A percentile compares a stretch with the other conserved stretches of the same genome.
Conservation (phyloP, 495 filamentous ascomycete genomes). For the Neurospora sp. region DNA sequence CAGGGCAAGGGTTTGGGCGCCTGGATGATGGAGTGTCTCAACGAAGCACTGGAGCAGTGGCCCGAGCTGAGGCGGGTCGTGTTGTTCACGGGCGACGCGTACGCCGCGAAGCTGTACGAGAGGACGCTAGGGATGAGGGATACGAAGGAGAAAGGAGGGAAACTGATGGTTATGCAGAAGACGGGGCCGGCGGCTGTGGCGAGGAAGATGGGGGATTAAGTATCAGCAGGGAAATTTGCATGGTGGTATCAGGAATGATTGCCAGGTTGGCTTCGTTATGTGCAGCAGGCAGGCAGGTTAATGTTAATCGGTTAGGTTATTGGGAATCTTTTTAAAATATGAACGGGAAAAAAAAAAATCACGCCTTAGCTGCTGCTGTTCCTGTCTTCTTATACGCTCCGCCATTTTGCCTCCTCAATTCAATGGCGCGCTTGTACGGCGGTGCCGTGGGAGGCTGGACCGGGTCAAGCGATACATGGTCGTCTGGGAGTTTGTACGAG, state of each 20-base stretch:
- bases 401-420: constrained; percentile 65
- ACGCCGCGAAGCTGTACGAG: constrained; percentile 36
- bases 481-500: constrained; percentile 70
- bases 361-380: constrained; percentile 19
- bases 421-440: constrained; percentile 83
- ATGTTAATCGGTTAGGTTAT: neutral
- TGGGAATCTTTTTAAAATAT: neutral
- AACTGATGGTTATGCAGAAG: constrained; percentile 22
- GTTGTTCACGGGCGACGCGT: constrained; percentile 34
- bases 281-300: neutral
- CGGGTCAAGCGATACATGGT: constrained; percentile 72
- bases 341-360: neutral
- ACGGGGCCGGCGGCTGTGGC: constrained; percentile 7
- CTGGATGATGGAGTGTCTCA: constrained; percentile 51
- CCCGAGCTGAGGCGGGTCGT: constrained; percentile 46
- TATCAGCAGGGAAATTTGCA: no score
- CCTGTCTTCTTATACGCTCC: constrained; percentile 61
- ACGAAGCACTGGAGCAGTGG: constrained; percentile 45
- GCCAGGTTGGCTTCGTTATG: no score
- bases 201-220: neutral
- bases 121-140: constrained; percentile 35
- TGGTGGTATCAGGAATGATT: no score
- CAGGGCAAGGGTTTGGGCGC: constrained; percentile 50
- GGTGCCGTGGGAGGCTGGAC: constrained; percentile 95
- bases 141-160: constrained; percentile 18